Conservation (phyloP, 495 filamentous ascomycete species). For the Trypethelium eluteriae region DNA sequence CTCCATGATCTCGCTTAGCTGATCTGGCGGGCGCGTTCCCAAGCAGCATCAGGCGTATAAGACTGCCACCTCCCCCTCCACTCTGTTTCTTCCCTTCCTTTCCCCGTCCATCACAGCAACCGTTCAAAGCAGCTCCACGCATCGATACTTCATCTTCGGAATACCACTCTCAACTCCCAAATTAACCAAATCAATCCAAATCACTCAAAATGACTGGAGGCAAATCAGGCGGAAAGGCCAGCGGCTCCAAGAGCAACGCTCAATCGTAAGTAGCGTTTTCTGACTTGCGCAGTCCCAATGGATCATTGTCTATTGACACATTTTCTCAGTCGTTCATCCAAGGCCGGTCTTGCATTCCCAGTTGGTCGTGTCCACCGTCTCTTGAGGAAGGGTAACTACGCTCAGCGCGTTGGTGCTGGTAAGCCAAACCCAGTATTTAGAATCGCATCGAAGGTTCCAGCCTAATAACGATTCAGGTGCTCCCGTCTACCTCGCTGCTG, state of each 20-base stretch:
- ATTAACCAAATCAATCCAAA: conserved; percentile 27
- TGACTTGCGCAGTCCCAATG: conserved; percentile 15
- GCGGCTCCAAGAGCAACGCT: conserved; percentile 80
- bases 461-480: conserved; percentile 53
- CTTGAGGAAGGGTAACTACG: conserved; percentile 99
- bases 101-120: conserved; percentile 27
- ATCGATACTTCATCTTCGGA: conserved; percentile 26
- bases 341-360: conserved; percentile 98
- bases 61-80: conserved; percentile 25
- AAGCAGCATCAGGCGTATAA: conserved; percentile 23
- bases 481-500: conserved; percentile 95
- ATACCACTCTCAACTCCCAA: conserved; percentile 27
- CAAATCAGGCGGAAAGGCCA: conserved; percentile 98
- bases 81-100: conserved; percentile 21
- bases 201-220: conserved; percentile 92
- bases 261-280: conserved; percentile 70
- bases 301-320: conserved; percentile 24
- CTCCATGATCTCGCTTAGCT: conserved; percentile 17
- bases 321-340: conserved; percentile 77
- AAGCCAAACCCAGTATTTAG: conserved; percentile 28
- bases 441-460: not conserved
- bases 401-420: conserved; percentile 98
- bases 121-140: conserved; percentile 14
- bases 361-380: conserved; percentile 99
- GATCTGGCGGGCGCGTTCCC: conserved; percentile 27